phyloP scores from a whole-genome alignment of 352 stramenopile genomes.

The Hyaloperonospora brassicae region DNA sequence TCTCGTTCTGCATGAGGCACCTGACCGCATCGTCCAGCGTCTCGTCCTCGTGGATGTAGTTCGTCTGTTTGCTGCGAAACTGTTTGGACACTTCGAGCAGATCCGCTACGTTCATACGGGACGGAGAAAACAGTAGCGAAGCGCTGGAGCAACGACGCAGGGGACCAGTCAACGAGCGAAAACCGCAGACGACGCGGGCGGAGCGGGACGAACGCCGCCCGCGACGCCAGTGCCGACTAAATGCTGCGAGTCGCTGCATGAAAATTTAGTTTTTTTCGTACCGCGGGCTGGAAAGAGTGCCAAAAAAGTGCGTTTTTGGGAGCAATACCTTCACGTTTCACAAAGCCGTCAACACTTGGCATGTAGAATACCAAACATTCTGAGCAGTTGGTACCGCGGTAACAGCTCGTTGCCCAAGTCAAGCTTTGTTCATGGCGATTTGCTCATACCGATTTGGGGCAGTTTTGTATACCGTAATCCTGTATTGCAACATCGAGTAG shows the following conservation, averaged over 20 bases:
- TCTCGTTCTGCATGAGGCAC: constrained; percentile 60
- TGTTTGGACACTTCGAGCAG: constrained; percentile 62
- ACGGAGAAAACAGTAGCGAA: constrained; percentile 27
- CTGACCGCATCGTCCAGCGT: constrained; percentile 60
- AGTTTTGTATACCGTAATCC: no score
- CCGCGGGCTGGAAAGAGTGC: background rate
- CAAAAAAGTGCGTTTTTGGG: no score
- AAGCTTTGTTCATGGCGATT: no score
- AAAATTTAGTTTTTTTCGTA: background rate
- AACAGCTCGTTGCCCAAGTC: no score
- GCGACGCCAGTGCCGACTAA: constrained; percentile 12
- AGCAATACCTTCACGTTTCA: no score
- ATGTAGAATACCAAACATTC: no score
- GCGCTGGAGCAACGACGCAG: constrained; percentile 12
- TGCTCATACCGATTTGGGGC: no score
- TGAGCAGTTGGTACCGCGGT: no score
- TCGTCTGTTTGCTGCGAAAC: constrained; percentile 66
- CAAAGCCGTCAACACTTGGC: no score
- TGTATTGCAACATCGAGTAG: no score
- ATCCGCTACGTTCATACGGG: constrained; percentile 55
- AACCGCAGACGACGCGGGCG: background rate
- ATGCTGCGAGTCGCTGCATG: constrained; percentile 12
- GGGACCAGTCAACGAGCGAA: background rate
- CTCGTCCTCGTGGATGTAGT: constrained; percentile 57
- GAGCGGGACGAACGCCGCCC: constrained; percentile 6